These are phyloP conservation scores for Litchi chinensis DNA, from an alignment of 345 rosid genomes.

Conservation along the genomic window DNA sequence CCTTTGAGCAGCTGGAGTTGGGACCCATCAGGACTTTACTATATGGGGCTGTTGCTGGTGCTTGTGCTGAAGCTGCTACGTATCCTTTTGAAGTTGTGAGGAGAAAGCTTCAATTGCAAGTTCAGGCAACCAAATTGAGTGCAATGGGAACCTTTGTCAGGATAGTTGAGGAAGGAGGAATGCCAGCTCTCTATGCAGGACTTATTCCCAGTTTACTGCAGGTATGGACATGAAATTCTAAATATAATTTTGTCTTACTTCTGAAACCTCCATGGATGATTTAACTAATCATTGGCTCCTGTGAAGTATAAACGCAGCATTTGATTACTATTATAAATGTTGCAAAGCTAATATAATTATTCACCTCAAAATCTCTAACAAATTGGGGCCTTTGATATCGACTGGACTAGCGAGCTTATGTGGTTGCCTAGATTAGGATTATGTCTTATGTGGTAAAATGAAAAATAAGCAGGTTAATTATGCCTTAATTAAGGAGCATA, in stretches of 20 bases:
- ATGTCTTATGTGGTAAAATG: not conserved
- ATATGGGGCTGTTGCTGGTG: conserved; percentile 76
- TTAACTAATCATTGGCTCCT: not conserved
- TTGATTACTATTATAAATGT: not conserved
- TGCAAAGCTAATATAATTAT: not conserved
- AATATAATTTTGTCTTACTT: not conserved
- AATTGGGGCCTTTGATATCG: not conserved
- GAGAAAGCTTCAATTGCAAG: conserved; percentile 72
- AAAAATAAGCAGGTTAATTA: not conserved
- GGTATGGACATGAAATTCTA: conserved; percentile 33
- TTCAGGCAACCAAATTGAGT: conserved; percentile 57
- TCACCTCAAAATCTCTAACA: not conserved
- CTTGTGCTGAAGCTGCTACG: conserved; percentile 78
- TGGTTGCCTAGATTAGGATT: not conserved
- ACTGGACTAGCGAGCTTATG: not conserved
- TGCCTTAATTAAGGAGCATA: not conserved
- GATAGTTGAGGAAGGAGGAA: conserved; percentile 68
- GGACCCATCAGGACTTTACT: conserved; percentile 69
- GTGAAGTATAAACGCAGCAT: not conserved
- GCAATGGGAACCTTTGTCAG: conserved; percentile 56
- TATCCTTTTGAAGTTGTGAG: conserved; percentile 82
- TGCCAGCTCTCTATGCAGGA: conserved; percentile 72
- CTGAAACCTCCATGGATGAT: not conserved
- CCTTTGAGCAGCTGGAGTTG: conserved; percentile 75
- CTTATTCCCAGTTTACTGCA: conserved; percentile 76